phyloP scores from a whole-genome alignment of 495 filamentous ascomycete species.

The Trichoderma orchidacearum region DNA sequence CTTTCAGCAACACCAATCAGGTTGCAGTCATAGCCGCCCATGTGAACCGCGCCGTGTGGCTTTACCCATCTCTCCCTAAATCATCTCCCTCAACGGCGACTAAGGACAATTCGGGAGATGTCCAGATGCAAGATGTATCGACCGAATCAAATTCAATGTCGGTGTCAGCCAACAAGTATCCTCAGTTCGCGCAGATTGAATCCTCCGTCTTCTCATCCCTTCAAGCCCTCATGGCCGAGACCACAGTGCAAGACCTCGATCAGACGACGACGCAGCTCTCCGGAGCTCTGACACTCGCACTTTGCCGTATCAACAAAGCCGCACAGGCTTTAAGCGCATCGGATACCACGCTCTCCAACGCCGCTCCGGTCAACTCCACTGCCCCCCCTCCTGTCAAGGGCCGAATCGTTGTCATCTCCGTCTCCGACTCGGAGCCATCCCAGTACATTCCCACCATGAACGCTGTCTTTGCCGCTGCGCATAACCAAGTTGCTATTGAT shows the following conservation, averaged over 20 bases:
- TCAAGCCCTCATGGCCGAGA: conserved; percentile 50
- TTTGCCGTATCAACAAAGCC: conserved; percentile 70
- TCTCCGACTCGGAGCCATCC: conserved; percentile 66
- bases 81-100: not conserved
- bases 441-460: conserved; percentile 99
- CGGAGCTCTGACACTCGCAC: conserved; percentile 78
- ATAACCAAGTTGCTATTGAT: conserved; percentile 76
- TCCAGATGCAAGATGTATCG: conserved; percentile 29
- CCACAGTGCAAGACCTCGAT: conserved; percentile 42
- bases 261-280: conserved; percentile 64
- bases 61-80: conserved; percentile 50
- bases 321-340: conserved; percentile 22
- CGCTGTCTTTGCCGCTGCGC: conserved; percentile 84
- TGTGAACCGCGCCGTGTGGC: conserved; percentile 67
- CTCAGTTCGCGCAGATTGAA: conserved; percentile 78
- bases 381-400: conserved; percentile 44
- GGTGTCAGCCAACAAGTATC: conserved; percentile 71
- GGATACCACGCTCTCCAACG: conserved; percentile 11
- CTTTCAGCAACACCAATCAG: conserved; percentile 83
- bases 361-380: conserved; percentile 13
- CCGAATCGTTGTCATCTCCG: conserved; percentile 75
- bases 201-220: conserved; percentile 59
- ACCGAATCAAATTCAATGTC: not conserved
- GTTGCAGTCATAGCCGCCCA: conserved; percentile 89
- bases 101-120: conserved; percentile 12